Evolutionary conservation across 106 monocot genomes (phyloP).

Genomic region (Xerophyta viscosa): DNA sequence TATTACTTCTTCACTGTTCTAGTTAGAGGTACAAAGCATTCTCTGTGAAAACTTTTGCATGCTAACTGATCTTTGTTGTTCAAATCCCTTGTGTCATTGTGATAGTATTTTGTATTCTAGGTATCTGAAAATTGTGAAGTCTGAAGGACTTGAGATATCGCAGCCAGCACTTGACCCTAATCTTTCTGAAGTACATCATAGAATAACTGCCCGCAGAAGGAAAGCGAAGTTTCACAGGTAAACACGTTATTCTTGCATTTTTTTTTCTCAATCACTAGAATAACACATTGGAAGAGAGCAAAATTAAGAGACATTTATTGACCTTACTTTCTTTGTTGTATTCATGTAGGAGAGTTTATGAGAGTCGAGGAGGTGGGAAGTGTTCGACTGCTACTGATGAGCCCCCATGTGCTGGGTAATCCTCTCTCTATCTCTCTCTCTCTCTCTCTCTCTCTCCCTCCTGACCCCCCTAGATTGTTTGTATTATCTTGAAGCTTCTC

Average conservation of each 20-base stretch:
- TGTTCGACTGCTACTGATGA: constrained; percentile 34
- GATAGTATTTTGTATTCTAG: constrained; percentile 26
- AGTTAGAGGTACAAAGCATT: too few species aligned
- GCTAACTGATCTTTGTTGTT: too few species aligned
- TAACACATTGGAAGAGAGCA: too few species aligned
- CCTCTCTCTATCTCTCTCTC: not conserved
- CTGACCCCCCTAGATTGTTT: too few species aligned
- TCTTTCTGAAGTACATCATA: constrained; percentile 70
- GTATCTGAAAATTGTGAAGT: constrained; percentile 65
- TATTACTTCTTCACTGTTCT: too few species aligned
- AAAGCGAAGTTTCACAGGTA: constrained; percentile 56
- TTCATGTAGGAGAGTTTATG: constrained; percentile 36
- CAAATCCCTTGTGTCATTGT: not conserved
- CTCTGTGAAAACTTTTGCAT: too few species aligned
- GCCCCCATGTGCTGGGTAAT: constrained; percentile 68
- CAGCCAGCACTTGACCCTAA: constrained; percentile 68
- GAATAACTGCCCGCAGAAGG: constrained; percentile 52
- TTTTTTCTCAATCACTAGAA: too few species aligned
- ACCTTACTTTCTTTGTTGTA: too few species aligned
- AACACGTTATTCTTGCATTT: not conserved
- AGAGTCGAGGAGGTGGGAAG: constrained; percentile 13
- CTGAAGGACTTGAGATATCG: constrained; percentile 76
- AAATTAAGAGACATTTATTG: not conserved
- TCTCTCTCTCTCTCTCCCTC: too few species aligned
- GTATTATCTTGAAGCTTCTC: too few species aligned